These are phyloP conservation scores for Galerina marginata DNA, from an alignment of 768 basidiomycete genomes.

Conservation along the genomic window DNA sequence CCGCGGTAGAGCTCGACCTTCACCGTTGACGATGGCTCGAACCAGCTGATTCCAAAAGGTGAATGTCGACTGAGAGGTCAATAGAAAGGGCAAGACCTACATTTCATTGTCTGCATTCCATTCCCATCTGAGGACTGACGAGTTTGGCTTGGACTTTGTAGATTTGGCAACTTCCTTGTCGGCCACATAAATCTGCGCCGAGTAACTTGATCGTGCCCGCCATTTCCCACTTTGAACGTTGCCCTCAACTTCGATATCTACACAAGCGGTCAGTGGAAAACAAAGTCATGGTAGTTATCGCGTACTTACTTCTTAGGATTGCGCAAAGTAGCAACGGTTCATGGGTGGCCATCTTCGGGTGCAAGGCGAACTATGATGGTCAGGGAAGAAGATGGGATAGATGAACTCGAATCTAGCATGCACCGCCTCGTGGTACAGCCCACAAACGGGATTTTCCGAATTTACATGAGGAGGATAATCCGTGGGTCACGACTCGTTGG, in stretches of 20 bases:
- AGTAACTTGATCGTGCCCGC: not conserved
- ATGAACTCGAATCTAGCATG: no score
- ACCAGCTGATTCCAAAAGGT: not conserved
- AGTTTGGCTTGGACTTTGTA: not conserved
- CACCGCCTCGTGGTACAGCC: no score
- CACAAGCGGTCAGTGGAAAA: not conserved
- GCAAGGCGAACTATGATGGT: no score
- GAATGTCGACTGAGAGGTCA: not conserved
- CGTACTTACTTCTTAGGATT: no score
- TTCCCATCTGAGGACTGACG: not conserved
- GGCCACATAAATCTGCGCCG: not conserved
- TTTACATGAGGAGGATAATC: no score
- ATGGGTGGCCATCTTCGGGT: no score
- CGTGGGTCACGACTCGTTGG: no score
- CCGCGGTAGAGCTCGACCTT: not conserved
- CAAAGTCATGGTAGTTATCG: no score
- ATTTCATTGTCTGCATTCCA: not conserved
- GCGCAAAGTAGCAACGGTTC: no score
- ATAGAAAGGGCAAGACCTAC: not conserved
- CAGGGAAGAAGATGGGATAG: no score
- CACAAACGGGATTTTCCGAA: no score
- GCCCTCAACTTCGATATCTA: not conserved
- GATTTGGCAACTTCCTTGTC: not conserved
- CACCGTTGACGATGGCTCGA: not conserved
- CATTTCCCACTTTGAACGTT: no score